Percentiles rank a stretch among this genome's conserved stretches.
phyloP scores from a whole-genome alignment of 352 stramenopile genomes.

The Aphanomyces euteiches region DNA sequence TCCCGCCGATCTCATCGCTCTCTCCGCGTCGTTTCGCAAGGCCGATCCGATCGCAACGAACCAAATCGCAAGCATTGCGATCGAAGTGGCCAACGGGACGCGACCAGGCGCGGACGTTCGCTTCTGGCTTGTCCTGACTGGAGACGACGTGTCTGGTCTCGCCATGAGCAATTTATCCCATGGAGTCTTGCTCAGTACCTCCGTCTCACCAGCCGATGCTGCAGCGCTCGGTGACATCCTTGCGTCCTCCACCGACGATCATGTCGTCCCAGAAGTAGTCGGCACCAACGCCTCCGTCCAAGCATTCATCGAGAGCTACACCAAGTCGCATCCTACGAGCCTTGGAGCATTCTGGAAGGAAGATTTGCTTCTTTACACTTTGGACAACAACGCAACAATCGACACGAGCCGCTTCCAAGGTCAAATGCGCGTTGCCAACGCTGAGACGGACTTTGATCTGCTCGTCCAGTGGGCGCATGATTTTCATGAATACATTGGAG shows the following conservation, averaged over 20 bases:
- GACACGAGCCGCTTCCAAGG: not conserved
- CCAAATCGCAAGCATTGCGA: conserved; percentile 21
- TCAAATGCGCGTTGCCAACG: not conserved
- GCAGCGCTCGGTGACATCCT: not conserved
- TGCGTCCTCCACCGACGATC: not conserved
- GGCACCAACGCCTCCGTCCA: not conserved
- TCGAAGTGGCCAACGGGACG: not conserved
- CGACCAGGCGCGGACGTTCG: not conserved
- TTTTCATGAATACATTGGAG: not conserved
- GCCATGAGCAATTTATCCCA: not conserved
- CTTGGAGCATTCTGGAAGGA: not conserved
- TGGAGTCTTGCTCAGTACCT: conserved; percentile 12
- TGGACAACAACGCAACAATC: too few species aligned
- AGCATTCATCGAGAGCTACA: not conserved
- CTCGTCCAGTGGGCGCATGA: not conserved
- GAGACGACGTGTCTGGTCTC: not conserved
- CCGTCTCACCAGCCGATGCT: not conserved
- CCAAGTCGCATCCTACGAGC: not conserved
- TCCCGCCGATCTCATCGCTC: not conserved
- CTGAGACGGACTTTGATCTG: not conserved
- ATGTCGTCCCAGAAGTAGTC: not conserved
- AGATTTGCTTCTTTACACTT: not conserved
- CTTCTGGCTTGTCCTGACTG: not conserved
- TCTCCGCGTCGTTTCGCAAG: not conserved
- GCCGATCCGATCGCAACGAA: conserved; percentile 10